Evolutionary conservation across 2,329 filamentous ascomycete species (phyloP).

Genomic region (Aspergillus amoenus): DNA sequence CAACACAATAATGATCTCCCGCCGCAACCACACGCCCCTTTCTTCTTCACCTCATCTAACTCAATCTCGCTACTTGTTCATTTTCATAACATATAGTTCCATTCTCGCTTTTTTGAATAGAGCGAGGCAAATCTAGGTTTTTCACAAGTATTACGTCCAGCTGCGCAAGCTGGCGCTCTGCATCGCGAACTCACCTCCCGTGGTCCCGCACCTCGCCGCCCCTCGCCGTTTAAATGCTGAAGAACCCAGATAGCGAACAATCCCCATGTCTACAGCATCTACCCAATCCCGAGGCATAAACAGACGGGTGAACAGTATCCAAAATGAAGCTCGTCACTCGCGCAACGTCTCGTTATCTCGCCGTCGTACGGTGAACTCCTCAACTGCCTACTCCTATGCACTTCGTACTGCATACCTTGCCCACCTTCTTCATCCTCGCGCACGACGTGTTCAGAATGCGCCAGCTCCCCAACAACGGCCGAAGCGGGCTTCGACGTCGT

Average conservation of each 20-base stretch:
- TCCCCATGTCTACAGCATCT: slow-evolving; percentile 49
- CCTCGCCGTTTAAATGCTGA: slow-evolving; percentile 23
- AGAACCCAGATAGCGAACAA: slow-evolving; percentile 25
- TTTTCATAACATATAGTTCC: slow-evolving; percentile 1
- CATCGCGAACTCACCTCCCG: slow-evolving; percentile 22
- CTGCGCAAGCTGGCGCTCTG: slow-evolving; percentile 25
- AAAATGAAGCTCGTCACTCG: slow-evolving; percentile 43
- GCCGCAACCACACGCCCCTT: slow-evolving; percentile 20
- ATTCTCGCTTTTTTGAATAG: not conserved
- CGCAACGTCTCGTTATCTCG: slow-evolving; percentile 44
- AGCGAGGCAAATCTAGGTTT: not conserved
- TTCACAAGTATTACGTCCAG: slow-evolving; percentile 8
- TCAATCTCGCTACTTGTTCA: slow-evolving; percentile 7
- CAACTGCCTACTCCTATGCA: slow-evolving; percentile 89
- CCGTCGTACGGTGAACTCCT: slow-evolving; percentile 49
- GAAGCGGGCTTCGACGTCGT: slow-evolving; percentile 68
- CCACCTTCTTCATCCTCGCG: slow-evolving; percentile 87
- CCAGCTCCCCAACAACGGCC: slow-evolving; percentile 61
- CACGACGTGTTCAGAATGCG: slow-evolving; percentile 86
- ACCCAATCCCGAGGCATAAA: slow-evolving; percentile 45
- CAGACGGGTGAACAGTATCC: slow-evolving; percentile 48
- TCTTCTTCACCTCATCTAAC: slow-evolving; percentile 15
- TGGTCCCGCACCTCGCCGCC: slow-evolving; percentile 34
- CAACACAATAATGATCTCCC: slow-evolving; percentile 18
- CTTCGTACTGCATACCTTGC: slow-evolving; percentile 87